These are phyloP conservation scores for Kwoniella heveanensis DNA, from an alignment of 768 basidiomycete genomes.

Conservation along the genomic window DNA sequence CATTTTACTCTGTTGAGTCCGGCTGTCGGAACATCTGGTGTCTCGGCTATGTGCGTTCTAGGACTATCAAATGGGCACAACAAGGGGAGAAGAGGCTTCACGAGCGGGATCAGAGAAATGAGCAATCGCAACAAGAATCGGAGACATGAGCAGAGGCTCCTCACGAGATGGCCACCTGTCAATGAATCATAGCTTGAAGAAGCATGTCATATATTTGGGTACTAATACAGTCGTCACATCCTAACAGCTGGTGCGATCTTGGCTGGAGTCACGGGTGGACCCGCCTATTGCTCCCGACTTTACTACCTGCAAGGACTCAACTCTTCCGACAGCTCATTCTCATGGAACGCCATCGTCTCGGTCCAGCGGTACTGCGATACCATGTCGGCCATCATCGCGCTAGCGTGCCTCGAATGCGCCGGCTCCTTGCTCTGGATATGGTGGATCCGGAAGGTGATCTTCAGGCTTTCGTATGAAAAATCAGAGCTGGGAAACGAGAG, in stretches of 20 bases:
- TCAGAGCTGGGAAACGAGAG: constrained; percentile 3
- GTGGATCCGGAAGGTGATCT: constrained; percentile 6
- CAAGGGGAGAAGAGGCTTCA: too few relatives aligned
- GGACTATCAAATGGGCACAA: too few relatives aligned
- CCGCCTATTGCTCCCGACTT: constrained; percentile 7
- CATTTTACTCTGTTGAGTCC: not conserved
- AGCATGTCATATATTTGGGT: too few relatives aligned
- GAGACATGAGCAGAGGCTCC: too few relatives aligned
- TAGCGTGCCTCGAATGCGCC: constrained; percentile 1
- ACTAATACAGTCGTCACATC: too few relatives aligned
- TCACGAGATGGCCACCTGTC: too few relatives aligned
- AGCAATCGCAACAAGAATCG: too few relatives aligned
- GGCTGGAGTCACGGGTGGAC: constrained; percentile 9
- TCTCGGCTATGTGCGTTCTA: too few relatives aligned
- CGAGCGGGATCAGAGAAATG: too few relatives aligned
- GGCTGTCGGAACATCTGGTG: too few relatives aligned
- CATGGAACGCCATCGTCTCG: constrained; percentile 6
- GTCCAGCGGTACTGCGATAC: constrained; percentile 6
- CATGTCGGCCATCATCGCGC: constrained; percentile 17
- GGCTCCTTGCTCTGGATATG: constrained; percentile 9
- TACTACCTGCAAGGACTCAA: constrained; percentile 8
- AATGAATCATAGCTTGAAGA: too few relatives aligned
- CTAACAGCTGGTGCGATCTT: constrained; percentile 16
- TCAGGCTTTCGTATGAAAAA: constrained; percentile 8
- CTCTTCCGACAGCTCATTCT: not conserved